Percentiles rank a stretch among this genome's conserved stretches.
These are phyloP conservation scores for Skeletonema potamos DNA, from an alignment of 108 stramenopile genomes.

Conservation along the genomic window DNA sequence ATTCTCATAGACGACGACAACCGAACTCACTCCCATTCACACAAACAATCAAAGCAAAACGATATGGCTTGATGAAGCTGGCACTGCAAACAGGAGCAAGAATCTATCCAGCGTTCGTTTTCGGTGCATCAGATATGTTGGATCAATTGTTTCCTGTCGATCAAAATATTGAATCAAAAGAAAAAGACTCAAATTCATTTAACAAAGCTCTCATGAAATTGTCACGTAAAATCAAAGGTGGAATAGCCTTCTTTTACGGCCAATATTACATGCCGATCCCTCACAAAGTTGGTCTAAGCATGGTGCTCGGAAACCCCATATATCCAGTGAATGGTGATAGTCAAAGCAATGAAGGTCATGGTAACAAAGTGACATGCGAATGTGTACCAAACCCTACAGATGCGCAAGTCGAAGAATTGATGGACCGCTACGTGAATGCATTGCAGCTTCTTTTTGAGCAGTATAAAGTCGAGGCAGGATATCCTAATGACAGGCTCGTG, in stretches of 20 bases:
- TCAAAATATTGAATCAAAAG: background rate
- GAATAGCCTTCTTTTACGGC: conserved; percentile 13
- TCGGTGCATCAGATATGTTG: conserved; percentile 55
- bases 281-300: background rate
- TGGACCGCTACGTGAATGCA: conserved; percentile 9
- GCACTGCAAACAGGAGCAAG: conserved; percentile 62
- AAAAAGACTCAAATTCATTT: background rate
- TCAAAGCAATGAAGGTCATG: background rate
- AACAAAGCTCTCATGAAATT: background rate
- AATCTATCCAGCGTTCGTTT: conserved; percentile 55
- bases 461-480: conserved; percentile 24
- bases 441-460: conserved; percentile 27
- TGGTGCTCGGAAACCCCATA: conserved; percentile 17
- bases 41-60: conserved; percentile 17
- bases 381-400: conserved; percentile 11
- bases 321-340: too few species aligned
- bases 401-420: conserved; percentile 16
- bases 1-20: background rate
- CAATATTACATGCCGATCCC: conserved; percentile 15
- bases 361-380: conserved; percentile 12
- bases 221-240: conserved; percentile 23
- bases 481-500: conserved; percentile 18
- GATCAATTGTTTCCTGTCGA: conserved; percentile 16
- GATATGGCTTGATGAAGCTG: conserved; percentile 56
- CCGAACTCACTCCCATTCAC: conserved; percentile 1